Evolutionary conservation across 2,329 filamentous ascomycete species (phyloP).

Genomic region (Tricladium varicosporioides): DNA sequence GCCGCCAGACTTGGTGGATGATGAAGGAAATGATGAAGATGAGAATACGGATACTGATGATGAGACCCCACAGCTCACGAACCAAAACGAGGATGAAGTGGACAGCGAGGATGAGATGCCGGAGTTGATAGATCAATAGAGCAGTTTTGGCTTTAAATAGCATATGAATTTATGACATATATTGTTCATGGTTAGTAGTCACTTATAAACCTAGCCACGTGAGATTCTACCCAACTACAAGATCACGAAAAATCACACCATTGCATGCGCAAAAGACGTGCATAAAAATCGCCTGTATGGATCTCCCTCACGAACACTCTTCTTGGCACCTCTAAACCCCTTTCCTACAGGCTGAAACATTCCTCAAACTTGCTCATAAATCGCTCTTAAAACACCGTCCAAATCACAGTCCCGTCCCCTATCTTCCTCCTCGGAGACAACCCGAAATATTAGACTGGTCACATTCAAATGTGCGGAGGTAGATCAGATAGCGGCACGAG

Average conservation of each 20-base stretch:
- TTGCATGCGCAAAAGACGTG: not conserved
- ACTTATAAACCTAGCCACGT: not conserved
- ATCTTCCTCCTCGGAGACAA: too few relatives aligned
- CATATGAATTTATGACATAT: too few relatives aligned
- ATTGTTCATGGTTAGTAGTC: too few relatives aligned
- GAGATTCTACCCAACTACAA: not conserved
- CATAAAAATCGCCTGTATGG: not conserved
- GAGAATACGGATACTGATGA: constrained; percentile 4
- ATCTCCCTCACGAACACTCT: not conserved
- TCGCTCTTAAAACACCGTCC: too few relatives aligned
- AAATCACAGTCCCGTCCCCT: too few relatives aligned
- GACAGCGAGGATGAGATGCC: constrained; percentile 17
- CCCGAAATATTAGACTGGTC: too few relatives aligned
- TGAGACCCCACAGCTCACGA: constrained; percentile 1
- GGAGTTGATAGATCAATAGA: constrained; percentile 4
- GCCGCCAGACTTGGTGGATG: not conserved
- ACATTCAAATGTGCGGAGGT: too few relatives aligned
- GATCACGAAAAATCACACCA: not conserved
- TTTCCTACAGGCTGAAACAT: not conserved
- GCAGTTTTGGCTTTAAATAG: not conserved
- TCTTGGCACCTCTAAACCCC: not conserved
- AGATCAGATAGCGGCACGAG: too few relatives aligned
- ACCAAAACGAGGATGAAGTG: constrained; percentile 3
- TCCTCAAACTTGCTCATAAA: not conserved
- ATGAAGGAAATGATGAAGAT: constrained; percentile 4